These are phyloP conservation scores for Gossypium herbaceum DNA, from an alignment of 345 rosid species.

Conservation along the genomic window DNA sequence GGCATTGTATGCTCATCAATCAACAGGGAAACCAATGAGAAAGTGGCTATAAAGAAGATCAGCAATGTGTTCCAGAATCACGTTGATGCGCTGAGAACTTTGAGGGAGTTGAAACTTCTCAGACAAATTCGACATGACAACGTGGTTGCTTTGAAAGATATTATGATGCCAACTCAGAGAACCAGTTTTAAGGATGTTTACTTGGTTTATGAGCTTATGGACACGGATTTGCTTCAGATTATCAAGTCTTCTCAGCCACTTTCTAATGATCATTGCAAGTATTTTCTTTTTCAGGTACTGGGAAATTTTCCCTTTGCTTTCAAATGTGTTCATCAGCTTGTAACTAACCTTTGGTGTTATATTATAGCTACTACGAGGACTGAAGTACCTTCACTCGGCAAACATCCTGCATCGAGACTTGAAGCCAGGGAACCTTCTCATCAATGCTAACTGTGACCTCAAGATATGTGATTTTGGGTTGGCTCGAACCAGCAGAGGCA, in stretches of 20 bases:
- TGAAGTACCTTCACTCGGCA: slow-evolving; percentile 88
- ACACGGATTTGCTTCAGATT: background rate
- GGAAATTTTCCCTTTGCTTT: too few relatives aligned
- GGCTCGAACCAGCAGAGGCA: slow-evolving; percentile 64
- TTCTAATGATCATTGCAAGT: background rate
- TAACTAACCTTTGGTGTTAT: too few relatives aligned
- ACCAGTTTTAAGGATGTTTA: slow-evolving; percentile 75
- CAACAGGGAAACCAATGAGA: slow-evolving; percentile 68
- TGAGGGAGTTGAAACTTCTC: slow-evolving; percentile 76
- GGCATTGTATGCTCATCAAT: slow-evolving; percentile 85
- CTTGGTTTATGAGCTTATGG: slow-evolving; percentile 54
- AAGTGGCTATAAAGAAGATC: slow-evolving; percentile 85
- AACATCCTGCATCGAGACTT: slow-evolving; percentile 86
- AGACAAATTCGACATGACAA: slow-evolving; percentile 77
- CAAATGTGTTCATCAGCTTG: background rate
- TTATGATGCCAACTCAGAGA: slow-evolving; percentile 62
- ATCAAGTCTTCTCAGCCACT: background rate
- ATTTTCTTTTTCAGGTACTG: too few relatives aligned
- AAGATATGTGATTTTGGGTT: slow-evolving; percentile 88
- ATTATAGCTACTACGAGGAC: slow-evolving; percentile 63
- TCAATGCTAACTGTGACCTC: slow-evolving; percentile 72
- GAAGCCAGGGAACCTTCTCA: slow-evolving; percentile 83
- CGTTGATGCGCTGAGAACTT: slow-evolving; percentile 55
- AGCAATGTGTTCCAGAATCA: slow-evolving; percentile 74
- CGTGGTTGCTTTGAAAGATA: slow-evolving; percentile 76